Conservation (phyloP, 768 basidiomycete genomes). For the Calocybe cyanea region DNA sequence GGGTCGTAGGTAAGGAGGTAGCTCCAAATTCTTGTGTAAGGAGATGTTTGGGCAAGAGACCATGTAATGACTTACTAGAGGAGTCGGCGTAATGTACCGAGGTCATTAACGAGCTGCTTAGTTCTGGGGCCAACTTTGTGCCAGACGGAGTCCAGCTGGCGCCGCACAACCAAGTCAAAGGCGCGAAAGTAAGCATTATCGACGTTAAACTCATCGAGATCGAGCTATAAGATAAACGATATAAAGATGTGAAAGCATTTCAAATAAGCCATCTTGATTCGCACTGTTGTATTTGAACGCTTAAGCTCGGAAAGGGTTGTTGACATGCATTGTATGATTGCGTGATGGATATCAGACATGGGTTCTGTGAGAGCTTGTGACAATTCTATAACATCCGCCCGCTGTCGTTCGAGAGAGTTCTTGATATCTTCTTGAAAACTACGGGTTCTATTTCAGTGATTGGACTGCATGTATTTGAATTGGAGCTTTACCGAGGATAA, state of each 20-base stretch:
- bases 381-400: constrained; percentile 90
- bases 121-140: constrained; percentile 93
- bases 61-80: constrained; percentile 54
- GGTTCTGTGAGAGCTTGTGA: constrained; percentile 79
- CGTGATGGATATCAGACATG: constrained; percentile 91
- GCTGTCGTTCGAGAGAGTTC: constrained; percentile 71
- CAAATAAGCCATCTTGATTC: constrained; percentile 27
- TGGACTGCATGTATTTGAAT: neutral
- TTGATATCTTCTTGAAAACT: constrained; percentile 93
- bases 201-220: constrained; percentile 88
- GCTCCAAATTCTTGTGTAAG: constrained; percentile 33
- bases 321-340: constrained; percentile 92
- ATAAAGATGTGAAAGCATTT: neutral
- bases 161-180: constrained; percentile 85
- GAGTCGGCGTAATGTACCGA: constrained; percentile 79
- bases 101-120: constrained; percentile 85
- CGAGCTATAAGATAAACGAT: constrained; percentile 61
- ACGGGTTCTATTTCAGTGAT: constrained; percentile 1
- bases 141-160: constrained; percentile 92
- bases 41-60: neutral
- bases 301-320: constrained; percentile 87
- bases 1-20: constrained; percentile 90
- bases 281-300: constrained; percentile 68
- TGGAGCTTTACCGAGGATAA: constrained; percentile 69
- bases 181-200: constrained; percentile 93